Percentiles rank a stretch among this genome's conserved stretches.
phyloP scores from a whole-genome alignment of 106 monocot genomes.

The Phalaenopsis aphrodite region DNA sequence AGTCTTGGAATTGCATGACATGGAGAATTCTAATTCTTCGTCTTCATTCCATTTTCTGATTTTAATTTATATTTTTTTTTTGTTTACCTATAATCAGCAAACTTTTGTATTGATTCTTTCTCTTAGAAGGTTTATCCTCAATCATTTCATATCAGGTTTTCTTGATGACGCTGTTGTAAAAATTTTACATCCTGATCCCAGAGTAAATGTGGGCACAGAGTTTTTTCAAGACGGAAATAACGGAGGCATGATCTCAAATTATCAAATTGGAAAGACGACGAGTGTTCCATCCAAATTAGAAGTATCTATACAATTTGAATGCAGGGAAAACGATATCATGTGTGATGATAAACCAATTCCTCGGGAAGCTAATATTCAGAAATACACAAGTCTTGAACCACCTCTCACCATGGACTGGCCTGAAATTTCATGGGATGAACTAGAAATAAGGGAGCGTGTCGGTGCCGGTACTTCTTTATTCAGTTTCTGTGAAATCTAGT shows the following conservation, averaged over 20 bases:
- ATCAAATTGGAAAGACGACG: conserved; percentile 5
- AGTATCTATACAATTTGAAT: conserved; percentile 10
- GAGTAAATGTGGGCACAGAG: conserved; percentile 3
- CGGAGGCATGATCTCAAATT: conserved; percentile 3
- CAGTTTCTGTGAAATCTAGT: not conserved
- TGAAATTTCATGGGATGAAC: conserved; percentile 82
- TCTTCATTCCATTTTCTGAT: not conserved
- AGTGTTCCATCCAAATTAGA: conserved; percentile 17
- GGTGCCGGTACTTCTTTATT: conserved; percentile 46
- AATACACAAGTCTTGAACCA: conserved; percentile 44
- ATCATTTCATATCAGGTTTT: not conserved
- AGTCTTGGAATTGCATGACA: not conserved
- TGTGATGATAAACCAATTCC: conserved; percentile 11
- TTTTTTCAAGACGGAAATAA: conserved; percentile 9
- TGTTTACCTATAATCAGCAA: not conserved
- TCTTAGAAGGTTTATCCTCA: not conserved
- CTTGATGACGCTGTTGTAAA: conserved; percentile 4
- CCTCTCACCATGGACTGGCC: conserved; percentile 65
- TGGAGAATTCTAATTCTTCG: not conserved
- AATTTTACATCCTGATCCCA: conserved; percentile 4
- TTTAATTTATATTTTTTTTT: not conserved
- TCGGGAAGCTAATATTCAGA: conserved; percentile 19
- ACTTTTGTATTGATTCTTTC: not conserved
- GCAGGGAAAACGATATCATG: conserved; percentile 9
- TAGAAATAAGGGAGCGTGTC: conserved; percentile 59